phyloP scores from a whole-genome alignment of 345 rosid genomes.

The rapeseed (Brassica napus) region DNA sequence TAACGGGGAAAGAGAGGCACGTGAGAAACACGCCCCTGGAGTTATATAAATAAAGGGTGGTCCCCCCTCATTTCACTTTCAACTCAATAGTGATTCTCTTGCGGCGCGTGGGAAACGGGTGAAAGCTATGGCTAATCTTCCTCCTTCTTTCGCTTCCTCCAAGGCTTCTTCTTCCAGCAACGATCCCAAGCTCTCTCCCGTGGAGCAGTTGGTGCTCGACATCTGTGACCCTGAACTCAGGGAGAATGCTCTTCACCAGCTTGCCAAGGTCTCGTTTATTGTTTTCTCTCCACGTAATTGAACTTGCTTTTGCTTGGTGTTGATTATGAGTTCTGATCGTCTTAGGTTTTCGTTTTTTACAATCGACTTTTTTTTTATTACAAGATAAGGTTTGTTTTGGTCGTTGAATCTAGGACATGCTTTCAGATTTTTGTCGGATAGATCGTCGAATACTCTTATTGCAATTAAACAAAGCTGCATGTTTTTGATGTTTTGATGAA shows the following conservation, averaged over 20 bases:
- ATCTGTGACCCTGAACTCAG: conserved; percentile 74
- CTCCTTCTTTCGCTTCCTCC: conserved; percentile 41
- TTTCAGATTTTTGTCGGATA: conserved; percentile 11
- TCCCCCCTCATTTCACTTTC: neutral
- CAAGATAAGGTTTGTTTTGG: neutral
- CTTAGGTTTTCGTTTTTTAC: neutral
- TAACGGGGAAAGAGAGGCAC: conserved; percentile 28
- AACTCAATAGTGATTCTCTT: conserved; percentile 1
- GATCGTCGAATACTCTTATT: neutral
- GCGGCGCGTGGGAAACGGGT: conserved; percentile 24
- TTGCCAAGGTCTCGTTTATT: conserved; percentile 53
- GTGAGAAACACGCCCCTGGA: neutral
- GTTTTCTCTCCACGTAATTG: neutral
- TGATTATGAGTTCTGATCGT: neutral
- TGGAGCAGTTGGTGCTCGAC: conserved; percentile 77
- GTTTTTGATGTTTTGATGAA: neutral
- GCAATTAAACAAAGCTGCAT: neutral
- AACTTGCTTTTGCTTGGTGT: neutral
- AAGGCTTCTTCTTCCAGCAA: conserved; percentile 44
- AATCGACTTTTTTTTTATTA: neutral
- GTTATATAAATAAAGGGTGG: conserved; percentile 19
- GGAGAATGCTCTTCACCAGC: conserved; percentile 68
- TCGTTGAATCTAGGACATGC: conserved; percentile 1
- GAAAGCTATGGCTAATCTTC: conserved; percentile 59
- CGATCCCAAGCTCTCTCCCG: conserved; percentile 65